phyloP scores from a whole-genome alignment of 306 rosid genomes.

The Acacia crassicarpa region DNA sequence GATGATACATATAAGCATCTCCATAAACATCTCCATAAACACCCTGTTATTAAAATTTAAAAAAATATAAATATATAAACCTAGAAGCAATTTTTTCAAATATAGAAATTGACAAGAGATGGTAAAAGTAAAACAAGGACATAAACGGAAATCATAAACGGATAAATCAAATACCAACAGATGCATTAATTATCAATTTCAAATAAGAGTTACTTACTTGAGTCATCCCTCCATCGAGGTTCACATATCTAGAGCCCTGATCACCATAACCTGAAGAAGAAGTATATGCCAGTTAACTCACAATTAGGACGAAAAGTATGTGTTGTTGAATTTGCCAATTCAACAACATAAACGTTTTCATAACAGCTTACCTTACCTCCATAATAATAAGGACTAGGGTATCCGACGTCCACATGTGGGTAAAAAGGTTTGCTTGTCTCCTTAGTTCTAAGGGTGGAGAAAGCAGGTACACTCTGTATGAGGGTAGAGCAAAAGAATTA shows the following conservation, averaged over 20 bases:
- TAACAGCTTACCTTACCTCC: slow-evolving; percentile 59
- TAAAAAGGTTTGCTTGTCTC: slow-evolving; percentile 41
- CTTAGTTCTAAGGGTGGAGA: slow-evolving; percentile 9
- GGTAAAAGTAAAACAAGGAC: neutral
- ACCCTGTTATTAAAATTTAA: slow-evolving; percentile 33
- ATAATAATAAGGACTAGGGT: slow-evolving; percentile 44
- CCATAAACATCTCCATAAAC: slow-evolving; percentile 54
- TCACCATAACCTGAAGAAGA: slow-evolving; percentile 40
- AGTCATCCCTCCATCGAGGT: slow-evolving; percentile 47
- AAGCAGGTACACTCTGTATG: neutral
- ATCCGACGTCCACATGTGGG: slow-evolving; percentile 42
- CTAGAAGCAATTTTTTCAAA: neutral
- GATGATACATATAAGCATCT: slow-evolving; percentile 49
- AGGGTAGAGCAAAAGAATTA: neutral
- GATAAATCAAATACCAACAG: neutral
- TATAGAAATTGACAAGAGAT: neutral
- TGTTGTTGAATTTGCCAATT: neutral
- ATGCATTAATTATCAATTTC: neutral
- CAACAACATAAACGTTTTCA: neutral
- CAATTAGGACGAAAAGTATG: neutral
- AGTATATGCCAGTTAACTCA: neutral
- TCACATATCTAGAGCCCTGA: slow-evolving; percentile 38
- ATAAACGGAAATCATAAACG: neutral
- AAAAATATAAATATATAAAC: slow-evolving; percentile 2
- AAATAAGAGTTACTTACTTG: slow-evolving; percentile 33